A percentile compares a stretch with the other conserved stretches of the same genome.
Evolutionary conservation across 352 stramenopile species (phyloP).

Genomic region (Phytopythium boreale): DNA sequence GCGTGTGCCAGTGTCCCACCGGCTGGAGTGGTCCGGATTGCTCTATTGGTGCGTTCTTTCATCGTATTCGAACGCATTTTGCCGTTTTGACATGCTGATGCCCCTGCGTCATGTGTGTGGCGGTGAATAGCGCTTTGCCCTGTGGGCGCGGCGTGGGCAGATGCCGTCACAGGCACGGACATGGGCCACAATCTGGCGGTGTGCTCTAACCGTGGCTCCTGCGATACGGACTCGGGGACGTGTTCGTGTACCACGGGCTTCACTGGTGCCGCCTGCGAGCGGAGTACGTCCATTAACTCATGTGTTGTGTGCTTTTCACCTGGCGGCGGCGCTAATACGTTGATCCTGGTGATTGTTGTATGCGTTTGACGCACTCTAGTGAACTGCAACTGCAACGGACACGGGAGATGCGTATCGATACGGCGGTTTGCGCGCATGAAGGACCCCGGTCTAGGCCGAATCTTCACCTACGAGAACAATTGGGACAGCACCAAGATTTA

Average conservation of each 20-base stretch:
- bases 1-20: slow-evolving; percentile 49
- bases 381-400: slow-evolving; percentile 69
- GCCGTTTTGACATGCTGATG: background rate
- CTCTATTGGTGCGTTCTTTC: slow-evolving; percentile 34
- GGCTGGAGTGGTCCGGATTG: slow-evolving; percentile 55
- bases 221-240: slow-evolving; percentile 47
- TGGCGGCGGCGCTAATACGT: background rate
- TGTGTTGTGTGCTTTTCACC: background rate
- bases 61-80: background rate
- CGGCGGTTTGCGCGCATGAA: slow-evolving; percentile 48
- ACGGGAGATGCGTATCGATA: slow-evolving; percentile 84
- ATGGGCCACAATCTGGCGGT: slow-evolving; percentile 79
- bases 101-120: background rate
- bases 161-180: slow-evolving; percentile 53
- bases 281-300: slow-evolving; percentile 33
- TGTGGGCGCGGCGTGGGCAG: slow-evolving; percentile 62
- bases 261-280: slow-evolving; percentile 72
- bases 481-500: slow-evolving; percentile 87
- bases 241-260: slow-evolving; percentile 74
- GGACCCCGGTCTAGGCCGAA: slow-evolving; percentile 41
- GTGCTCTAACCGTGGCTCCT: slow-evolving; percentile 86
- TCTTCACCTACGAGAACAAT: slow-evolving; percentile 57
- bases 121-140: slow-evolving; percentile 46
- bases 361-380: slow-evolving; percentile 22
- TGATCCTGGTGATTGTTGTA: background rate